Conservation (phyloP, 2,329 filamentous ascomycete species). For the Monosporascus sp. region DNA sequence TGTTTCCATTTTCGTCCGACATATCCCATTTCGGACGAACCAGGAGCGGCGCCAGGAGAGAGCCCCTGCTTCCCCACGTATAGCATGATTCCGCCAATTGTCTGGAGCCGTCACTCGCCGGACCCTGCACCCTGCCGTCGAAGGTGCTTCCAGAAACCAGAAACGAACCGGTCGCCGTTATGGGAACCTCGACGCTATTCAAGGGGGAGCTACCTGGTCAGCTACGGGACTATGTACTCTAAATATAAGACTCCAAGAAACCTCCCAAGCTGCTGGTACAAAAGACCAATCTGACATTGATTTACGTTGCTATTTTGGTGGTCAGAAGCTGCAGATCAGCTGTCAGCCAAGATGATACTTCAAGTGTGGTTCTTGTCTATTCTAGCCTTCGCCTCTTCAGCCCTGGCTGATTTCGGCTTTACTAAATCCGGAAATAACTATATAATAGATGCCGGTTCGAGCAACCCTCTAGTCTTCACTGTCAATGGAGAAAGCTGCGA, state of each 20-base stretch:
- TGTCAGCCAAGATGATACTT: constrained; percentile 17
- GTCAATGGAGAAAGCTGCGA: constrained; percentile 52
- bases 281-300: neutral
- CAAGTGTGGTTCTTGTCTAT: constrained; percentile 16
- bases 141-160: too few relatives aligned
- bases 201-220: too few relatives aligned
- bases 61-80: constrained; percentile 1
- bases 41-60: neutral
- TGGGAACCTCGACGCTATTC: too few relatives aligned
- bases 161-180: too few relatives aligned
- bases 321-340: neutral
- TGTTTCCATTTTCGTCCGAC: neutral
- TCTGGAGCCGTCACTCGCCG: neutral
- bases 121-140: neutral
- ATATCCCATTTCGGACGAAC: neutral
- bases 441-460: constrained; percentile 32
- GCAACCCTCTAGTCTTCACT: constrained; percentile 44
- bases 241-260: too few relatives aligned
- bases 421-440: constrained; percentile 28
- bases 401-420: constrained; percentile 26
- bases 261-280: neutral
- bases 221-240: too few relatives aligned
- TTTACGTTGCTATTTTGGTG: neutral
- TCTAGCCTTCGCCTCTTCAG: constrained; percentile 20
- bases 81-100: constrained; percentile 9